A percentile compares a stretch with the other conserved stretches of the same genome.
These are phyloP conservation scores for Pseudonitzschia multiseries DNA, from an alignment of 108 stramenopile species.

Conservation along the genomic window DNA sequence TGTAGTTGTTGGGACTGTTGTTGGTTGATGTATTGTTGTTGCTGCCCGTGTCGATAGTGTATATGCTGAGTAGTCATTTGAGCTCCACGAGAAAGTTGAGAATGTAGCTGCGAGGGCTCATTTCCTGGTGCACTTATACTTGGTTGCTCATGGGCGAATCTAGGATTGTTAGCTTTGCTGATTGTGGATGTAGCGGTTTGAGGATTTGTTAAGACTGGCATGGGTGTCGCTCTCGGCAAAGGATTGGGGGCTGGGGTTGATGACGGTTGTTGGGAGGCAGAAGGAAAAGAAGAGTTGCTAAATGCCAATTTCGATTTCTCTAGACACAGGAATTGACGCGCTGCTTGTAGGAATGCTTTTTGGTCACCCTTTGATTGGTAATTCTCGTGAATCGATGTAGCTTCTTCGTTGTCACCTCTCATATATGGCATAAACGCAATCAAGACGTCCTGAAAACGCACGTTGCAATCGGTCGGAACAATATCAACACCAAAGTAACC, in stretches of 20 bases:
- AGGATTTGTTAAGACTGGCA: not conserved
- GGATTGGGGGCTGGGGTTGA: not conserved
- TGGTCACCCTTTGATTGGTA: slow-evolving; percentile 58
- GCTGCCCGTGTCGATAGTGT: not conserved
- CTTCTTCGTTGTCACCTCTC: slow-evolving; percentile 55
- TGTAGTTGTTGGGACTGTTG: slow-evolving; percentile 9
- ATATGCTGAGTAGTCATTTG: not conserved
- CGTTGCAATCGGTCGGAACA: not conserved
- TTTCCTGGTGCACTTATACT: not conserved
- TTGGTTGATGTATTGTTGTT: not conserved
- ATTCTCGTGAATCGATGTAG: slow-evolving; percentile 60
- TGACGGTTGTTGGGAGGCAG: slow-evolving; percentile 1
- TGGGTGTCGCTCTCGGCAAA: not conserved
- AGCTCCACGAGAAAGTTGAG: slow-evolving; percentile 1
- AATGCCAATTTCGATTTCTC: not conserved
- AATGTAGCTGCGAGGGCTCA: not conserved
- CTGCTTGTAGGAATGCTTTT: slow-evolving; percentile 54
- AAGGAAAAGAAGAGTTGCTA: not conserved
- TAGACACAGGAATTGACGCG: slow-evolving; percentile 49
- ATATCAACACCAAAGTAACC: not conserved
- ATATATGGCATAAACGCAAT: slow-evolving; percentile 73
- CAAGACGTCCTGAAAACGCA: slow-evolving; percentile 47
- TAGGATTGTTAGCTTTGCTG: not conserved
- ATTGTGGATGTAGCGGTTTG: slow-evolving; percentile 3
- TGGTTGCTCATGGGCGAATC: not conserved